Percentiles rank a stretch among this genome's conserved stretches.
Evolutionary conservation across 345 rosid species (phyloP).

Genomic region (Toxicodendron radicans): DNA sequence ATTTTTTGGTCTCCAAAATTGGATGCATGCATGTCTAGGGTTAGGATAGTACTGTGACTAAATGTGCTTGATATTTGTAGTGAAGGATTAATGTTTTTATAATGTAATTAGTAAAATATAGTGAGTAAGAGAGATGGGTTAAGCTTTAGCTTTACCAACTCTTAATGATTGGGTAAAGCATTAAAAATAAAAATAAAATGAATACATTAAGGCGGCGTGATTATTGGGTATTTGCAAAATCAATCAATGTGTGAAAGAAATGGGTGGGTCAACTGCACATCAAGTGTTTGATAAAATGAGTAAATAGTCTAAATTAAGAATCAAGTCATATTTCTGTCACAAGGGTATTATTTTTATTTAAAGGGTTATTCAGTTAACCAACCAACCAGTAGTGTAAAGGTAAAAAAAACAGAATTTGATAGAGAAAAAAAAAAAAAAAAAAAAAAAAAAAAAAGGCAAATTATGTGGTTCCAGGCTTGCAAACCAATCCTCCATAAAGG

Average conservation of each 20-base stretch:
- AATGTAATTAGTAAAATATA: too few relatives aligned
- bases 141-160: slow-evolving; percentile 3
- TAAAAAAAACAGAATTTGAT: too few relatives aligned
- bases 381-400: not conserved
- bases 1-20: not conserved
- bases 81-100: too few relatives aligned
- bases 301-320: too few relatives aligned
- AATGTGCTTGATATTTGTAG: too few relatives aligned
- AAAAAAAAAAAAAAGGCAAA: slow-evolving; percentile 16
- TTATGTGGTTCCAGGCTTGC: slow-evolving; percentile 66
- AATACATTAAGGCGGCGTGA: slow-evolving; percentile 31
- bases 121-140: slow-evolving; percentile 4
- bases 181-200: not conserved
- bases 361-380: not conserved
- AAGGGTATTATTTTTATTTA: too few relatives aligned
- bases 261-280: slow-evolving; percentile 33
- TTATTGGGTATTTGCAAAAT: slow-evolving; percentile 30
- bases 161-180: slow-evolving; percentile 25
- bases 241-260: slow-evolving; percentile 15
- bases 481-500: slow-evolving; percentile 49
- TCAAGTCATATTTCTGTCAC: too few relatives aligned
- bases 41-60: too few relatives aligned
- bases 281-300: slow-evolving; percentile 6
- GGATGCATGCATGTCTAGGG: not conserved
- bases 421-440: not conserved